phyloP scores from a whole-genome alignment of 1,139 yeast species.

The Taphrina wiesneri region DNA sequence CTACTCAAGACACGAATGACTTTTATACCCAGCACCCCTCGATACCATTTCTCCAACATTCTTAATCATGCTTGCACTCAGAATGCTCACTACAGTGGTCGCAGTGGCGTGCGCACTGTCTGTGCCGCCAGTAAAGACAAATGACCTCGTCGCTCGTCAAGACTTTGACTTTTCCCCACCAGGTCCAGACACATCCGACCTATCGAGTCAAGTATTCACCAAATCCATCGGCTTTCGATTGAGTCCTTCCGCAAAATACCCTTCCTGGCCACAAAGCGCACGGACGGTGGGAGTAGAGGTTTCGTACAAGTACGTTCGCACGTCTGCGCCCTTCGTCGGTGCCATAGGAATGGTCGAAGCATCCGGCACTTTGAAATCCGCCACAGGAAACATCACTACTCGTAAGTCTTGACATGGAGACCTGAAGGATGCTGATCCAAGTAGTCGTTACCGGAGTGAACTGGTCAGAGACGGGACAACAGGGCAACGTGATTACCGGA shows the following conservation, averaged over 20 bases:
- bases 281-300: neutral
- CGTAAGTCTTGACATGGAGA: neutral
- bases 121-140: neutral
- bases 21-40: no score
- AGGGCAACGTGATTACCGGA: neutral
- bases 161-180: neutral
- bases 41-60: no score
- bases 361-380: neutral
- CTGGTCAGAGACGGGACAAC: neutral
- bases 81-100: neutral
- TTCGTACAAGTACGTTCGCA: neutral
- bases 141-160: neutral
- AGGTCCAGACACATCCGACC: neutral
- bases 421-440: neutral
- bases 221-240: neutral
- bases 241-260: neutral
- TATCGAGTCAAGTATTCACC: neutral
- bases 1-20: no score
- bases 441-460: neutral
- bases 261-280: neutral
- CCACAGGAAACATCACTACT: neutral
- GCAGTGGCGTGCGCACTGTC: neutral
- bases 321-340: neutral
- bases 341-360: slow-evolving; percentile 7
- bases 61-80: neutral